Evolutionary conservation across 768 basidiomycete species (phyloP).

Genomic region (Boletus barrowsii): DNA sequence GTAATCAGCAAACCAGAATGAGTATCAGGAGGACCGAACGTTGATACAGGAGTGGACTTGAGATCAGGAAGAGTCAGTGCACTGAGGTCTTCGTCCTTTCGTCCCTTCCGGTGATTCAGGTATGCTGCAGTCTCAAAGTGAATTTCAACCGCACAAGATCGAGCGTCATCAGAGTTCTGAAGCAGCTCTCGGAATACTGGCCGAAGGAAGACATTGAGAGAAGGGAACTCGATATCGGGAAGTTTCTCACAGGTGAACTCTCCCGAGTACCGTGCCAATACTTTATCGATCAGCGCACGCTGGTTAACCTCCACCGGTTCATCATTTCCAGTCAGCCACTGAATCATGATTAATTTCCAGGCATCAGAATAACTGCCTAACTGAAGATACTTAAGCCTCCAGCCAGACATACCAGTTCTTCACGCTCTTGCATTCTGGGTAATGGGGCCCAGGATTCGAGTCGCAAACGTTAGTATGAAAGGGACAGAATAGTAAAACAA

Average conservation of each 20-base stretch:
- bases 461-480: no score
- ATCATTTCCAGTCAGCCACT: constrained; percentile 50
- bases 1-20: no score
- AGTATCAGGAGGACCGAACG: constrained; percentile 37
- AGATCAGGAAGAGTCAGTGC: not conserved
- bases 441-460: no score
- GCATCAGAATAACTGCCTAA: no score
- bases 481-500: no score
- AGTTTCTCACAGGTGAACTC: constrained; percentile 32
- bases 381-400: no score
- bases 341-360: no score
- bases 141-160: not conserved
- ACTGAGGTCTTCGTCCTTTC: no score
- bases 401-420: not conserved
- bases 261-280: constrained; percentile 2
- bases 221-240: constrained; percentile 23
- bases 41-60: no score
- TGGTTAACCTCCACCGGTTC: constrained; percentile 87
- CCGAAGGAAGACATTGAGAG: not conserved
- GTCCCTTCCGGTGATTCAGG: no score
- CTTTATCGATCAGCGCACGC: constrained; percentile 8
- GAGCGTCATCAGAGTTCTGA: constrained; percentile 3
- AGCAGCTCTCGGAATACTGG: constrained; percentile 2
- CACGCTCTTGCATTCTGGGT: not conserved
- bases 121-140: not conserved